These are phyloP conservation scores for Paxillus ammoniavirescens DNA, from an alignment of 768 basidiomycete genomes.

Conservation along the genomic window DNA sequence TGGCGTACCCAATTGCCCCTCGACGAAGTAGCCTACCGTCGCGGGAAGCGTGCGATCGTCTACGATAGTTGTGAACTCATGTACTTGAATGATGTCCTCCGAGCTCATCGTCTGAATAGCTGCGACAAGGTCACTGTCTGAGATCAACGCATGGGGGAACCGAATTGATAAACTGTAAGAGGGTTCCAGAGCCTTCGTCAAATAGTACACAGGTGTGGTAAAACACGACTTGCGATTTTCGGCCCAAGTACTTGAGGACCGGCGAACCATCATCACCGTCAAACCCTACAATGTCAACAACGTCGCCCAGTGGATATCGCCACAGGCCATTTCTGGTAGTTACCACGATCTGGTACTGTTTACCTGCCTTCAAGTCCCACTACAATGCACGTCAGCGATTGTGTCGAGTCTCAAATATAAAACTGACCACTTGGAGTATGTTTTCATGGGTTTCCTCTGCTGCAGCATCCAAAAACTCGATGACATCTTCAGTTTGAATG, in stretches of 20 bases:
- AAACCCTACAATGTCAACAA: slow-evolving; percentile 9
- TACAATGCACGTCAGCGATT: slow-evolving; percentile 1
- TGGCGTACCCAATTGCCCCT: slow-evolving; percentile 5
- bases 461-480: slow-evolving; percentile 19
- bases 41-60: slow-evolving; percentile 9
- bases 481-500: not conserved
- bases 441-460: slow-evolving; percentile 11
- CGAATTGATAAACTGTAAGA: not conserved
- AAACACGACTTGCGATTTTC: slow-evolving; percentile 1
- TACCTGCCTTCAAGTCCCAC: slow-evolving; percentile 1
- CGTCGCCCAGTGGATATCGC: slow-evolving; percentile 7
- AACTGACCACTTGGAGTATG: slow-evolving; percentile 15
- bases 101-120: slow-evolving; percentile 4
- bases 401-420: not conserved
- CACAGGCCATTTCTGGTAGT: slow-evolving; percentile 8
- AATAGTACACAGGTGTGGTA: not conserved
- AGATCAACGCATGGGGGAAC: not conserved
- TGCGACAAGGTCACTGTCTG: slow-evolving; percentile 5
- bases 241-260: not conserved
- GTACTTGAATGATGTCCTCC: slow-evolving; percentile 2
- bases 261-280: not conserved
- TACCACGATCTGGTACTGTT: slow-evolving; percentile 5
- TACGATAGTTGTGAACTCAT: slow-evolving; percentile 8
- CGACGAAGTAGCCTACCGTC: slow-evolving; percentile 13
- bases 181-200: not conserved